Base-by-base conservation (phyloP, 805 yeast genomes). In the Ogataea paradorogensis region DNA sequence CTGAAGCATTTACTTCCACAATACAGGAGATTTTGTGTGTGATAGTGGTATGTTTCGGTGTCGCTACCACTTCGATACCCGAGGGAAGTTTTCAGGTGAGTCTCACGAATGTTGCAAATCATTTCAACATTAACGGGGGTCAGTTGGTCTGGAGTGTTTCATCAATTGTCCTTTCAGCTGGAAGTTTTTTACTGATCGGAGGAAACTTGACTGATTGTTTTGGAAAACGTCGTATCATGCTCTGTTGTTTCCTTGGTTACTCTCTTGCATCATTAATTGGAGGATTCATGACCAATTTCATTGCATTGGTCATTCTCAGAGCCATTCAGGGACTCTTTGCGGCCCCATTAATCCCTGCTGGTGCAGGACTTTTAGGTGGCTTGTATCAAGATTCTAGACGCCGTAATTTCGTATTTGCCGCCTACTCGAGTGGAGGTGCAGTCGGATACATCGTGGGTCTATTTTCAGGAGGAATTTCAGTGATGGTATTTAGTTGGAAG, bases 351-450 rank as follows among this genome's bases (percentile, higher is more conserved):
- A 59, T 65, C 2, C 72, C 75, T 1, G 61, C 73, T 2, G 63
- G 66, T 13, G 70, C 66, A n/a, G 74, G 74, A 4, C 48, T 69
- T 3, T 36, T 70, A 1, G 69, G 72, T 2, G 38, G 67, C 6
- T 33, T 47, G 1, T 70, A 69, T 41, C 36, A 25, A 8, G 61
- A 64, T 10, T 47, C 55, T 2, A 43, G 43, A 29, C 45, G 73
- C 25, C 63, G 66, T 37, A 67, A 67, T 46, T 41, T 54, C 23
- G 69, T 52, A 15, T 56, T 65, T 53, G 63, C 70, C 1, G 46
- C 59, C 8, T 63, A 64, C 35, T 48, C 66, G 4, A 66, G 67
- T 7, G 74, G 74, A 2, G 72, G 70, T 4, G 74, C 75, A 2
- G 15, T 70, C 1, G 75, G 74, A 4, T 53, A 58, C 30, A 59